phyloP scores from a whole-genome alignment of 495 filamentous ascomycete species.

The Hypoxylon crocopeplum region DNA sequence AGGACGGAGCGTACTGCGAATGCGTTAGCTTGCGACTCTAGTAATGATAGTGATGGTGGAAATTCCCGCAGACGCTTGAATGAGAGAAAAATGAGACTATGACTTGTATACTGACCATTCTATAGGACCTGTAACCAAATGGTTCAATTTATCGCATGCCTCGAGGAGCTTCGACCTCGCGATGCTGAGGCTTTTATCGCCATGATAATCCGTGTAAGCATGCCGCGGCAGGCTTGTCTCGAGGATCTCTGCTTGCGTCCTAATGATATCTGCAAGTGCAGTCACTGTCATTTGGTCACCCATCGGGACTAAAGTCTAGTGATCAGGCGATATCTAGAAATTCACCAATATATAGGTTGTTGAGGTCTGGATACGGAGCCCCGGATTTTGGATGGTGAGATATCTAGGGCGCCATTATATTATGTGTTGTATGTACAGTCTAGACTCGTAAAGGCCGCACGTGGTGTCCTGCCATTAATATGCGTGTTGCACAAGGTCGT shows the following conservation, averaged over 20 bases:
- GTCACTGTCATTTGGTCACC: conserved; percentile 37
- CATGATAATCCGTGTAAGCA: conserved; percentile 32
- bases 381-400: conserved; percentile 4
- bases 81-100: background rate
- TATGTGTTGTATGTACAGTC: conserved; percentile 14
- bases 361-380: conserved; percentile 1
- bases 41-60: background rate
- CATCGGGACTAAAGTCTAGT: no score
- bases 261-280: conserved; percentile 36
- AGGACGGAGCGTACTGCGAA: conserved; percentile 15
- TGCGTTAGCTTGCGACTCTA: conserved; percentile 5
- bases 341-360: background rate
- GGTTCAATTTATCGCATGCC: conserved; percentile 36
- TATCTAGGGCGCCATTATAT: conserved; percentile 16
- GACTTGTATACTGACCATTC: conserved; percentile 28
- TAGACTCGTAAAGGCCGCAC: conserved; percentile 27
- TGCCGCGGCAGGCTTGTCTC: conserved; percentile 30
- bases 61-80: background rate
- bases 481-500: conserved; percentile 23
- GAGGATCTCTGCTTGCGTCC: conserved; percentile 30
- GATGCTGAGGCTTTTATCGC: conserved; percentile 38
- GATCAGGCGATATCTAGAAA: no score
- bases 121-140: conserved; percentile 32
- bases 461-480: conserved; percentile 21
- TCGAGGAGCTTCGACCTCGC: conserved; percentile 36